Evolutionary conservation across 2,329 filamentous ascomycete species (phyloP).

Genomic region (Beauveria brongniartii): DNA sequence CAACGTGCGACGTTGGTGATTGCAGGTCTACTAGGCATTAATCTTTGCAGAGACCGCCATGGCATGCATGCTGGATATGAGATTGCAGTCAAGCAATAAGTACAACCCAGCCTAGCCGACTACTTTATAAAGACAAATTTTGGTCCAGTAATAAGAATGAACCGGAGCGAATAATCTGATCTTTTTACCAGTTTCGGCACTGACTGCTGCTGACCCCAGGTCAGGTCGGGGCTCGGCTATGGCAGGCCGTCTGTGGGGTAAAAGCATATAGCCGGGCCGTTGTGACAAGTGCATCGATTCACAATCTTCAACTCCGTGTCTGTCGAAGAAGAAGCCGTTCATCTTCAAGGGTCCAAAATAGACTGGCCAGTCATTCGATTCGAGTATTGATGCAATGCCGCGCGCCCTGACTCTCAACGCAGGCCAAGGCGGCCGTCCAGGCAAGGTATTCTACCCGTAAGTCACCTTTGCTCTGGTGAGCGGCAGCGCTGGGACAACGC

Average conservation of each 20-base stretch:
- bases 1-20: no score
- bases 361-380: no score
- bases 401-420: constrained; percentile 56
- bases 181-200: neutral
- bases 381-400: constrained; percentile 31
- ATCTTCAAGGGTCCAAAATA: no score
- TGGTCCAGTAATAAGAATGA: no score
- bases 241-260: neutral
- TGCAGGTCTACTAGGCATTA: no score
- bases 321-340: no score
- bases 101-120: no score
- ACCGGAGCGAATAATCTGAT: neutral
- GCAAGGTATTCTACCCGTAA: constrained; percentile 77
- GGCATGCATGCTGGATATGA: no score
- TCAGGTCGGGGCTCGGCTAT: neutral
- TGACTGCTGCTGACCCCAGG: no score
- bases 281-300: neutral
- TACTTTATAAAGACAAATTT: no score
- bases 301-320: neutral
- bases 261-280: neutral
- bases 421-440: constrained; percentile 67
- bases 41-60: no score
- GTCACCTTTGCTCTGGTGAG: constrained; percentile 14
- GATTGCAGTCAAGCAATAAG: no score
- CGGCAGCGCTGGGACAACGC: neutral